A percentile compares a stretch with the other conserved stretches of the same genome.
phyloP scores from a whole-genome alignment of 345 rosid genomes.

The Brassica nigra region DNA sequence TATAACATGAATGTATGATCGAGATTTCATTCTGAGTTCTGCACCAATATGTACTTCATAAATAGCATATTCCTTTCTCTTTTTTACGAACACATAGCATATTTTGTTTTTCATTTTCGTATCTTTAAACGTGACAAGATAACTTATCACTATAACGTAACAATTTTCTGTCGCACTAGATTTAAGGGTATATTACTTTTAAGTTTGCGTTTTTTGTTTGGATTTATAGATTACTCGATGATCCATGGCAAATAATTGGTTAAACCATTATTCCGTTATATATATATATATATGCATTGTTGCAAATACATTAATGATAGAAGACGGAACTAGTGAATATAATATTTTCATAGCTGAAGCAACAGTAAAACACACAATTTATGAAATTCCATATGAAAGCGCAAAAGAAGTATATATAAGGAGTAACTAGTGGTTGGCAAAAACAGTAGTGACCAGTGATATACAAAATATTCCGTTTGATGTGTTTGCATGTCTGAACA shows the following conservation, averaged over 20 bases:
- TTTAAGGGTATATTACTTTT: not conserved
- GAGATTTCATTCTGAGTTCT: slow-evolving; percentile 33
- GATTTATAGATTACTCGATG: not conserved
- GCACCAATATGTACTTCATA: slow-evolving; percentile 28
- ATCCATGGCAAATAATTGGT: slow-evolving; percentile 4
- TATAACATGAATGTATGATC: slow-evolving; percentile 38
- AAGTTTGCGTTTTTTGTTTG: not conserved
- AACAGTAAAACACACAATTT: not conserved
- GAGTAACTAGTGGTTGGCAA: not conserved
- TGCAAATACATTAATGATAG: not conserved
- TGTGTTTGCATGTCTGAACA: slow-evolving; percentile 22
- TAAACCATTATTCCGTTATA: not conserved
- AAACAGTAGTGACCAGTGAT: slow-evolving; percentile 1
- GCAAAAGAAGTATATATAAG: not conserved
- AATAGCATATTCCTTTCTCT: slow-evolving; percentile 18
- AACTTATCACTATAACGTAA: slow-evolving; percentile 33
- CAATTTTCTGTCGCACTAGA: not conserved
- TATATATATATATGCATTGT: not conserved
- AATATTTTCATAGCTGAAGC: not conserved
- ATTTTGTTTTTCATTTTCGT: not conserved
- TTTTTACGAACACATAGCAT: not conserved
- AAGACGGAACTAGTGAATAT: not conserved
- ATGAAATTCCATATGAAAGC: slow-evolving; percentile 3
- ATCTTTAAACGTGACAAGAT: slow-evolving; percentile 30
- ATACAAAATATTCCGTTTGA: slow-evolving; percentile 17